Evolutionary conservation across 1,284 basidiomycete genomes (phyloP), one percentile per base, ranked within the genome.

Genomic region (Leccinum griseonigrum): DNA sequence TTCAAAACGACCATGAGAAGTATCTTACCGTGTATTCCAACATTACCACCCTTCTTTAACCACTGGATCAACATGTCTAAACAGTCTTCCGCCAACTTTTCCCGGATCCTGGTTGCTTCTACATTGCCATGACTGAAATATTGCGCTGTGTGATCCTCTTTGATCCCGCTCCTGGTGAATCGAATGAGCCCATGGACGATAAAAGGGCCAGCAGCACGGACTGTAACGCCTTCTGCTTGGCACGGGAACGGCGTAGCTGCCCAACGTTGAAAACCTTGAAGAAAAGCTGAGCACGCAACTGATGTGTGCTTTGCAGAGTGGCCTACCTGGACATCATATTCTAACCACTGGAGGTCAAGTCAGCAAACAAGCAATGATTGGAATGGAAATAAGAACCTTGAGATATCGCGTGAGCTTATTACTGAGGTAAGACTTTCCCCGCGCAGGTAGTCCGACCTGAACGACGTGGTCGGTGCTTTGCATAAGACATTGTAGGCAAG

Each of bases 201-300:
- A 26, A 32, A 46, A 40, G 50, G 58, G 31, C 32, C 29, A 32
- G 29, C 38, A 36, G n/a, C 7, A 78, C 83, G 51, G 65, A 93
- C 90, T 88, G 83, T 68, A 90, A 81, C 22, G 88, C 85, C 73
- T 86, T 89, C 71, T 91, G 85, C 56, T 83, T 85, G 4, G 96
- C 96, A 65, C 95, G 87, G 1, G 91, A 92, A 31, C 97, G 87
- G 55, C 97, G 86, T 22, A 98, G 81, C 75, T 99, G 97, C 4
- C 97, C 97, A 34, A 98, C 97, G 73, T 99, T 99, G 82, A 99
- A 99, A 1, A 99, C 92, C 90, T 94, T 62, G 43, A n/a, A 26
- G 32, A 54, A 31, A 34, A 59, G 26, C 14, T 64, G 52, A 63
- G 68, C 50, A 43, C 22, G 58, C n/a, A 26, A 50, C 46, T 13